Conservation (phyloP, 2,329 filamentous ascomycete species). For the Atkinsonella texensis region DNA sequence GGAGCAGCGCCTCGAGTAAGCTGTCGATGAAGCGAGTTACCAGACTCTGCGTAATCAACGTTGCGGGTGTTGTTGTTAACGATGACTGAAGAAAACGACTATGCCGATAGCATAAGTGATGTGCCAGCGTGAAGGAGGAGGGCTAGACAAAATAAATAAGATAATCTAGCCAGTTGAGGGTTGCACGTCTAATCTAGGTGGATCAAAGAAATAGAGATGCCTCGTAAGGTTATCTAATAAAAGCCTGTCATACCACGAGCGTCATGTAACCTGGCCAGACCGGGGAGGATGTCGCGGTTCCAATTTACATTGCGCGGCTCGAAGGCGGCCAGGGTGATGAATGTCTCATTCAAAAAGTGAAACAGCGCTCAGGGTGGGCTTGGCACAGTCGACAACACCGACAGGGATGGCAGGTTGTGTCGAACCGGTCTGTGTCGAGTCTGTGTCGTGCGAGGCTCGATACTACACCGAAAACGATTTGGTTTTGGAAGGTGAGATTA, state of each 20-base stretch:
- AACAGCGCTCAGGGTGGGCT: conserved; percentile 14
- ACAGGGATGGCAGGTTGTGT: conserved; percentile 5
- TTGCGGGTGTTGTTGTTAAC: not conserved
- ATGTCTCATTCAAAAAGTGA: conserved; percentile 12
- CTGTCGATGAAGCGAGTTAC: not conserved
- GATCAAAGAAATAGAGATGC: conserved; percentile 7
- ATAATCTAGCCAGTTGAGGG: not conserved
- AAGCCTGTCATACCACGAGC: conserved; percentile 1
- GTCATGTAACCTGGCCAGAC: conserved; percentile 3
- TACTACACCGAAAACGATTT: not conserved
- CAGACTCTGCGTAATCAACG: not conserved
- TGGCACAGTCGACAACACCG: conserved; percentile 9
- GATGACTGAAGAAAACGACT: not conserved
- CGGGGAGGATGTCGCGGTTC: conserved; percentile 5
- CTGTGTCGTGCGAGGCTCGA: not conserved
- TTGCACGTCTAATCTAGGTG: not conserved
- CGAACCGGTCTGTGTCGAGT: conserved; percentile 4
- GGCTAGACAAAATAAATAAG: not conserved
- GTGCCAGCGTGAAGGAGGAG: not conserved
- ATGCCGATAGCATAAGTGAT: not conserved
- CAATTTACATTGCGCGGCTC: conserved; percentile 9
- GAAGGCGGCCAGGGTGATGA: conserved; percentile 12
- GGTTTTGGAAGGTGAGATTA: too few species aligned
- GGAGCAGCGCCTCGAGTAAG: not conserved
- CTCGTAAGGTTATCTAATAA: conserved; percentile 8